Evolutionary conservation across 768 basidiomycete genomes (phyloP).

Genomic region (Serpula lacrymans): DNA sequence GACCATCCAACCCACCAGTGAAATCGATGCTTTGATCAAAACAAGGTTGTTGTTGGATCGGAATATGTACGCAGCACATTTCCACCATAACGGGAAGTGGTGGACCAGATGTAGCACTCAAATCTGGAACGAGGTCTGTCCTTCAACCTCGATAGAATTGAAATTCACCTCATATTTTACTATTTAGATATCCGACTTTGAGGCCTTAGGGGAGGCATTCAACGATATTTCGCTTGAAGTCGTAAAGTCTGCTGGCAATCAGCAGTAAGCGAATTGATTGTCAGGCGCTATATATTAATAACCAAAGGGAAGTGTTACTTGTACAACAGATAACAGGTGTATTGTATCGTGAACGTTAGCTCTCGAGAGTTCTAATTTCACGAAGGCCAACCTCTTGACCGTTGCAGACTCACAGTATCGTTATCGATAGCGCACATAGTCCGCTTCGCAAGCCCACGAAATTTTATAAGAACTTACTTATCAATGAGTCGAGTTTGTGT

Average conservation of each 20-base stretch:
- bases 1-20: slow-evolving; percentile 16
- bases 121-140: slow-evolving; percentile 29
- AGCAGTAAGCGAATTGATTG: slow-evolving; percentile 3
- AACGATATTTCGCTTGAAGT: slow-evolving; percentile 19
- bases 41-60: slow-evolving; percentile 19
- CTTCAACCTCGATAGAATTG: background rate
- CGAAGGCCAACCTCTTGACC: too few species aligned
- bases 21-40: slow-evolving; percentile 13
- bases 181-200: slow-evolving; percentile 29
- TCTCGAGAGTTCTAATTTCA: too few species aligned
- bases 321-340: too few species aligned
- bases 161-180: background rate
- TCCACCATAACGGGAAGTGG: slow-evolving; percentile 27
- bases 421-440: too few species aligned
- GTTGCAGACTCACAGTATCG: too few species aligned
- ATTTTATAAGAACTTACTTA: too few species aligned
- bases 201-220: slow-evolving; percentile 23
- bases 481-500: too few species aligned
- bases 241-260: slow-evolving; percentile 4
- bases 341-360: too few species aligned
- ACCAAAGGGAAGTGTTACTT: too few species aligned
- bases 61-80: slow-evolving; percentile 11
- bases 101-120: slow-evolving; percentile 29
- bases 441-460: too few species aligned
- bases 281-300: too few species aligned